Conservation (phyloP, 257 asterid species). For the Capsicum pubescens region DNA sequence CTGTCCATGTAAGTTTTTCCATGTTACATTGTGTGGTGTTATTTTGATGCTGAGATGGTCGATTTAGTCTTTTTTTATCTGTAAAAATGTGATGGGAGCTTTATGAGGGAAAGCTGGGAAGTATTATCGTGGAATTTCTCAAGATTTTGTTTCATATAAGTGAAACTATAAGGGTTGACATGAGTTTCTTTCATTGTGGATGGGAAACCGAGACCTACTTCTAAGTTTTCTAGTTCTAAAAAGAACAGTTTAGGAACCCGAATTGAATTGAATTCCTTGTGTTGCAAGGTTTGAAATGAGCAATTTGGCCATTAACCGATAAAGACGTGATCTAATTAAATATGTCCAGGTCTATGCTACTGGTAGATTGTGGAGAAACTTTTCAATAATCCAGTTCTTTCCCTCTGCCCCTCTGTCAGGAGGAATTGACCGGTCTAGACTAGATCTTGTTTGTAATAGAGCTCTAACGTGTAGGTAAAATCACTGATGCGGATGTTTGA, state of each 20-base stretch:
- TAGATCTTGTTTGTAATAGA: not conserved
- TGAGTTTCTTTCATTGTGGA: not conserved
- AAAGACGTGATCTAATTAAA: not conserved
- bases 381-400: not conserved
- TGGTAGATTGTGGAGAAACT: not conserved
- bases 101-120: not conserved
- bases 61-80: not conserved
- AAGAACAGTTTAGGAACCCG: not conserved
- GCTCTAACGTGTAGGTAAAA: constrained; percentile 48
- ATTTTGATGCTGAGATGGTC: not conserved
- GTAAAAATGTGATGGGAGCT: not conserved
- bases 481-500: constrained; percentile 73
- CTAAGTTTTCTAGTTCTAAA: not conserved
- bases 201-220: not conserved
- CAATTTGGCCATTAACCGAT: not conserved
- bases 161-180: constrained; percentile 1
- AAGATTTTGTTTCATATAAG: not conserved
- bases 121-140: not conserved
- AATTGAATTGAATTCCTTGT: not conserved
- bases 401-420: not conserved
- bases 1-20: constrained; percentile 57
- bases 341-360: not conserved
- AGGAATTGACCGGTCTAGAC: constrained; percentile 18
- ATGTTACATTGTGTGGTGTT: not conserved
- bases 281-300: not conserved